Base-by-base conservation (phyloP, 345 rosid genomes). In the Rhizophora apiculata region DNA sequence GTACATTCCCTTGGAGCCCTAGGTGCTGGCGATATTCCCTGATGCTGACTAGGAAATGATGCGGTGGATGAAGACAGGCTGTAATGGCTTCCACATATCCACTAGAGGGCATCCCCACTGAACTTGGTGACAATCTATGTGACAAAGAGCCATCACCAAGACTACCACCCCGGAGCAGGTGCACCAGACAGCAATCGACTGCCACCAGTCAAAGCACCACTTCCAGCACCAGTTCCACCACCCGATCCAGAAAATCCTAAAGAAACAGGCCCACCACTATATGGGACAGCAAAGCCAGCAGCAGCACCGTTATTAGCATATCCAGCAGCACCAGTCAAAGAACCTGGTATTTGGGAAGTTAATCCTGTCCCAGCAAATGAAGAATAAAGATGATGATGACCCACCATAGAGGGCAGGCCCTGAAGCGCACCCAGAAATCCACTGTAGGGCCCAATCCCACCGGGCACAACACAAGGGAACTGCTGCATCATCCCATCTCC, bases 1-100 rank as follows among this genome's bases (percentile, higher is more conserved):
- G 64, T 91, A 91, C 88, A 86, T 86, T 67, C 85, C 90, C 20
- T 89, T 86, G 91, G 89, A 78, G 86, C 87, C 76, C 96, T 84
- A 1, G 97, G 96, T 39, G 80, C 82, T 0, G 93, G 87, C 11
- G 93, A 83, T 18, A 86, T 76, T 61, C 93, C 91, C 63, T 77
- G 87, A 72, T 80, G 85, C 76, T 83, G 97, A 76, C 81, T 78
- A 16, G 92, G 91, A 72, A 83, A 87, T 52, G 84, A 87, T 43
- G 85, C 31, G 1, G 60, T 36, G 0, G 86, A 71, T 8, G 92
- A 78, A 15, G 93, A 77, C 76, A 84, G 72, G n/a, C 86, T 81
- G 60, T 91, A 89, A 51, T 80, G 87, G 83, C 49, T 20, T 89
- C 97, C 2, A 79, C 83, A 84, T 87, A 91, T 19, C 87, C 95